Evolutionary conservation across 2,329 filamentous ascomycete species (phyloP).

Genomic region (Acarospora socialis): DNA sequence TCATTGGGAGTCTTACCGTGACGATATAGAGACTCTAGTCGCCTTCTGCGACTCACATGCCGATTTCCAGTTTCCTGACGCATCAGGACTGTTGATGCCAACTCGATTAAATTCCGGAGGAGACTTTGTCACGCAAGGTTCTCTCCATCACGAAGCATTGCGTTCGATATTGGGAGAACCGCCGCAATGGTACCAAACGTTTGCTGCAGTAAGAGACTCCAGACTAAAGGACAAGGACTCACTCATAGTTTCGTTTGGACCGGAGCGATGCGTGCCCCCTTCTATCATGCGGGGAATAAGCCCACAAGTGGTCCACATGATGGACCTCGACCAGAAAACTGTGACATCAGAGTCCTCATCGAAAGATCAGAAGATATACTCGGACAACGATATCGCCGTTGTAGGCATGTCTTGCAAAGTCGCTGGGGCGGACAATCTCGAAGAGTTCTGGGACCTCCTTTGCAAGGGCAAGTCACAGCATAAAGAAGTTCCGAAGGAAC

Average conservation of each 20-base stretch:
- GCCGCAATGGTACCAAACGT: conserved; percentile 23
- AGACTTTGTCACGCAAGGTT: conserved; percentile 12
- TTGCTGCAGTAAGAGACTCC: conserved; percentile 13
- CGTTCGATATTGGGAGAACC: conserved; percentile 23
- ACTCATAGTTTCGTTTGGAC: conserved; percentile 23
- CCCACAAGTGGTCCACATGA: background rate
- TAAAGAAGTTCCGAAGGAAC: conserved; percentile 11
- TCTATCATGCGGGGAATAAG: conserved; percentile 18
- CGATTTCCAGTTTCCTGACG: conserved; percentile 23
- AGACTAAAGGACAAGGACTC: conserved; percentile 7
- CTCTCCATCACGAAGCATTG: conserved; percentile 21
- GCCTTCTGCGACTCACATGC: conserved; percentile 17
- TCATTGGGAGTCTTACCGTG: conserved; percentile 15
- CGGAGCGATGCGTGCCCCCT: conserved; percentile 24
- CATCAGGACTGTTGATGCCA: conserved; percentile 17
- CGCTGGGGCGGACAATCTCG: conserved; percentile 17
- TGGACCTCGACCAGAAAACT: background rate
- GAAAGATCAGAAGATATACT: conserved; percentile 11
- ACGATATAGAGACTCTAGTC: conserved; percentile 14
- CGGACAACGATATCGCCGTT: conserved; percentile 14
- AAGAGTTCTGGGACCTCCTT: conserved; percentile 23
- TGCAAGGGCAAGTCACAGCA: conserved; percentile 16
- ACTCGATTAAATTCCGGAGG: conserved; percentile 15
- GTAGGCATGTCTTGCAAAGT: background rate
- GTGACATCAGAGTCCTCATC: background rate